Conservation (phyloP, 2,329 filamentous ascomycete genomes). For the Fusarium euwallaceae region DNA sequence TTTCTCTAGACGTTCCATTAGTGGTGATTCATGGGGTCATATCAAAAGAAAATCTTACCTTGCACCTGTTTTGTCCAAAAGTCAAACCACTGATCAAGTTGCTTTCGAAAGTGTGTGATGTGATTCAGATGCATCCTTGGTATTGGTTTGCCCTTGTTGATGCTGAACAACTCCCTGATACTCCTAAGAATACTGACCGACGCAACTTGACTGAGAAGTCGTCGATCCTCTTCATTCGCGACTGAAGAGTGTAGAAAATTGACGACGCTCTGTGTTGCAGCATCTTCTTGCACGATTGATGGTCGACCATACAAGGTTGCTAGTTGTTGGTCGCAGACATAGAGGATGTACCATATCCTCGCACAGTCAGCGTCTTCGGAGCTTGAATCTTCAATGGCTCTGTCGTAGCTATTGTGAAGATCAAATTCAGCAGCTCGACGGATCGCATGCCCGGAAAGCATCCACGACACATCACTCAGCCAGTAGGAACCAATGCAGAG, state of each 20-base stretch:
- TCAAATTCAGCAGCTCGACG: constrained; percentile 61
- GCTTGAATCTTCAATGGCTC: constrained; percentile 51
- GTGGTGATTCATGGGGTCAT: accelerated
- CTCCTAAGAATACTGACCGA: constrained; percentile 68
- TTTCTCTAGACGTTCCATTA: constrained; percentile 44
- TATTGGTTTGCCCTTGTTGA: constrained; percentile 65
- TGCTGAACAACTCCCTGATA: constrained; percentile 67
- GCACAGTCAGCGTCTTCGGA: constrained; percentile 61
- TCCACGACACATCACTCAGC: constrained; percentile 72
- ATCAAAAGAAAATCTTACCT: constrained; percentile 10
- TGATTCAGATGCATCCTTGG: constrained; percentile 65
- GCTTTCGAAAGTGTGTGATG: constrained; percentile 47
- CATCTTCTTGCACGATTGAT: constrained; percentile 68
- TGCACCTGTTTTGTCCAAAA: constrained; percentile 50
- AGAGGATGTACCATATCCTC: constrained; percentile 71
- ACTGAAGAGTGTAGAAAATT: constrained; percentile 62
- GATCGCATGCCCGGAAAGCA: constrained; percentile 66
- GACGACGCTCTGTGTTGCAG: constrained; percentile 67
- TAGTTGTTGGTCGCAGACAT: constrained; percentile 71
- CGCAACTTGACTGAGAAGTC: constrained; percentile 69
- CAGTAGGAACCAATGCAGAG: constrained; percentile 72
- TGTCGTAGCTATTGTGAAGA: constrained; percentile 55
- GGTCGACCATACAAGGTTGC: constrained; percentile 72
- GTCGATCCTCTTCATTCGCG: constrained; percentile 65
- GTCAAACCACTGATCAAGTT: constrained; percentile 53